Evolutionary conservation across 768 basidiomycete genomes (phyloP), one percentile per base, ranked within the genome.

Genomic region (Amanita pseudoporphyria): DNA sequence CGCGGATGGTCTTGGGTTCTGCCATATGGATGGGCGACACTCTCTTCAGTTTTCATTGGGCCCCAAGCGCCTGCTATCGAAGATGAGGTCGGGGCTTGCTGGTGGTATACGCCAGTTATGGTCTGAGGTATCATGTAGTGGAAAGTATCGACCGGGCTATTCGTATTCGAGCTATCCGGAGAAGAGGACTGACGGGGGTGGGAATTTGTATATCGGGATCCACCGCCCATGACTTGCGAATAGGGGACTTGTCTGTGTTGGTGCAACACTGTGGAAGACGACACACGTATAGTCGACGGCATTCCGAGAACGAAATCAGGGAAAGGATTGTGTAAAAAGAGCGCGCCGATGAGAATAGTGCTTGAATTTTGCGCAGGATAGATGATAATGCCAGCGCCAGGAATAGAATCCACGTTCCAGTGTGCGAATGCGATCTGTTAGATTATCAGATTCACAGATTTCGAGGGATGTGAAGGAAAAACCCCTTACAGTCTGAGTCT

Each of bases 331-430:
- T 66, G 60, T 40, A 76, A 67, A 53, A 78, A 76, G 26, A 79
- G 56, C 4, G 73, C 76, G 35, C 76, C 76, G 49, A 77, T 69
- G 18, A 79, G 68, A 39, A 77, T 58, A 16, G 73, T 71, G 51
- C 70, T 74, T 1, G 76, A 75, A 54, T 76, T 74, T 45, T 69
- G 68, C 26, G 74, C 69, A 35, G 77, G 76, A 52, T 73, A 73
- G 43, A 79, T 70, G 35, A 79, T 66, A 56, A 82, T 70, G 42
- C 77, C 77, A 51, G 72, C 69, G 32, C 74, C 74, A 44, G 63
- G 62, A 39, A 73, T 64, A 32, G 65, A 64, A 51, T 72, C 69
- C 32, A 64, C 65, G 54, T 69, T 70, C 77, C 78, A 82, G 56
- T 65, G 65, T 37, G 73, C 74, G 57, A 77, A 63, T 28, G 71